Conservation (phyloP, 352 stramenopile species). For the Elongisporangium undulatum region DNA sequence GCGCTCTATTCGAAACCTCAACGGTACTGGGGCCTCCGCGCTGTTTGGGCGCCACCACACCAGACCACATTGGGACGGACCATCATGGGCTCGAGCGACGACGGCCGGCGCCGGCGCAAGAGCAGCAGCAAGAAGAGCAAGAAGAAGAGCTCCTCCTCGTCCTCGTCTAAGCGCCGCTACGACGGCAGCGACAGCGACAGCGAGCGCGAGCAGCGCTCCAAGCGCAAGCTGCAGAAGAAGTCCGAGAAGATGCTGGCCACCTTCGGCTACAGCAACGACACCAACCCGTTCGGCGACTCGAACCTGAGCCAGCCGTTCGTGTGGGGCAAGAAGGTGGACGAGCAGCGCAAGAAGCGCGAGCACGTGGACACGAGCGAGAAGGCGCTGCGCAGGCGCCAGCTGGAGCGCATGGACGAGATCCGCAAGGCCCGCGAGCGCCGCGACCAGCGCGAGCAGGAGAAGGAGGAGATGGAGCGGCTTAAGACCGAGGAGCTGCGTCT, state of each 20-base stretch:
- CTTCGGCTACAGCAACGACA: slow-evolving; percentile 98
- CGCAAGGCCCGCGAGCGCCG: slow-evolving; percentile 92
- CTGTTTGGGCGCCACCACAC: neutral
- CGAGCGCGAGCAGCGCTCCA: slow-evolving; percentile 33
- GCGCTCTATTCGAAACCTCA: neutral
- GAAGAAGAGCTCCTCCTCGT: slow-evolving; percentile 8
- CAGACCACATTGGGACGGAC: neutral
- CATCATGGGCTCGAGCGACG: neutral
- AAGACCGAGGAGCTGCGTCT: slow-evolving; percentile 94
- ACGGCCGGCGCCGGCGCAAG: slow-evolving; percentile 4
- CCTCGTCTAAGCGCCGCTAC: slow-evolving; percentile 7
- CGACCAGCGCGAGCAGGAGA: slow-evolving; percentile 85
- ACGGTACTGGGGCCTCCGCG: slow-evolving; percentile 1
- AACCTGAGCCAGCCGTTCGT: slow-evolving; percentile 97
- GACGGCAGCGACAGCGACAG: slow-evolving; percentile 15
- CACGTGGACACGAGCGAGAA: slow-evolving; percentile 21
- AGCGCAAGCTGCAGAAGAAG: slow-evolving; percentile 64
- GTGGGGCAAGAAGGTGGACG: slow-evolving; percentile 96
- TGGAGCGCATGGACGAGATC: slow-evolving; percentile 94
- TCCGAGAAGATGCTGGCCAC: slow-evolving; percentile 68
- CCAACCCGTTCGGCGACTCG: slow-evolving; percentile 98
- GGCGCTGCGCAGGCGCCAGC: slow-evolving; percentile 63
- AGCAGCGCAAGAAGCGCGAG: slow-evolving; percentile 6
- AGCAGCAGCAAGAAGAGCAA: slow-evolving; percentile 30
- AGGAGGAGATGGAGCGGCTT: slow-evolving; percentile 95